Evolutionary conservation across 208 protist genomes (phyloP).

Genomic region (Leishmania turanica): DNA sequence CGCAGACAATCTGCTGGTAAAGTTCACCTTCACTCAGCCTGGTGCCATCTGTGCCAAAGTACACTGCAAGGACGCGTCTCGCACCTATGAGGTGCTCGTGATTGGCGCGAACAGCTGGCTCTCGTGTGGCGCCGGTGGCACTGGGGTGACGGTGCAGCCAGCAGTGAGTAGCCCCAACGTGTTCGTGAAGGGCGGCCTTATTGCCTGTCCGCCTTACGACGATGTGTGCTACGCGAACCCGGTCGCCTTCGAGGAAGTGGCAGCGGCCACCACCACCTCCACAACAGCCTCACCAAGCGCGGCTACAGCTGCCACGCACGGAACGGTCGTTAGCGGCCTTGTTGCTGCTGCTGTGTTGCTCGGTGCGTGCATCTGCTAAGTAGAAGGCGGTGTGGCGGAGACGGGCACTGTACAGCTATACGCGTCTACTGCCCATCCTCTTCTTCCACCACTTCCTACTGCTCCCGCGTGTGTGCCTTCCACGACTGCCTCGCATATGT

Average conservation of each 20-base stretch:
- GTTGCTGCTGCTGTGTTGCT: background rate
- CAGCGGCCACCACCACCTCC: background rate
- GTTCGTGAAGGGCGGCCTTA: constrained; percentile 15
- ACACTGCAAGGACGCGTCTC: constrained; percentile 15
- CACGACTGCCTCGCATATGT: background rate
- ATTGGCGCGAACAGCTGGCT: constrained; percentile 12
- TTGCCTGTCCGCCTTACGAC: constrained; percentile 41
- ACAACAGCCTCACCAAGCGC: background rate
- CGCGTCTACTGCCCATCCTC: background rate
- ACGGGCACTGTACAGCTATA: background rate
- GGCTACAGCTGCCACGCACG: background rate
- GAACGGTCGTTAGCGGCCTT: background rate
- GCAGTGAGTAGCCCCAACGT: constrained; percentile 12
- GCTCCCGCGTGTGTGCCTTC: background rate
- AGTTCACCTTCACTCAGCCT: background rate
- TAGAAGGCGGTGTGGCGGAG: background rate
- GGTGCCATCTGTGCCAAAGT: constrained; percentile 30
- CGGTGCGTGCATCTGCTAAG: background rate
- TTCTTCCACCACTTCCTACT: background rate
- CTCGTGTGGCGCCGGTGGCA: constrained; percentile 14
- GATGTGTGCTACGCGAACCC: constrained; percentile 44
- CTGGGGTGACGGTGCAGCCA: constrained; percentile 11
- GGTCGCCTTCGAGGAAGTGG: background rate
- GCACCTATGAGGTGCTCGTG: constrained; percentile 30
- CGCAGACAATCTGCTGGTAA: constrained; percentile 5